Base-by-base conservation (phyloP, 2,329 filamentous ascomycete species). In the Diplodia intermedia region DNA sequence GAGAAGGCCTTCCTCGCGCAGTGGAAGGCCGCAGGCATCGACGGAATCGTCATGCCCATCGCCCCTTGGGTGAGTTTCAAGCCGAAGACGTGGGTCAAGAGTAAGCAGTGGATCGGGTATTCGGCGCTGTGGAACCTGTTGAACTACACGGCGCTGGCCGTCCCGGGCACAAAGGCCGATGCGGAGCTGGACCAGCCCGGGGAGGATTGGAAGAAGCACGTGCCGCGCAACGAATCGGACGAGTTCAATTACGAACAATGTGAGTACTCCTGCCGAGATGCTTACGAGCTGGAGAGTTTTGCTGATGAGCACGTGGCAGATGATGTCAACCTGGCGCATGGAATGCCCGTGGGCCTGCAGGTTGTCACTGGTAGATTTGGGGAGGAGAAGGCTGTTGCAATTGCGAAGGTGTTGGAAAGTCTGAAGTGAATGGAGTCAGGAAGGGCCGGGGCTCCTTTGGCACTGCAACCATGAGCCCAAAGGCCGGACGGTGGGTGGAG, bases 101-200 rank as follows among this genome's bases (percentile, higher is more conserved):
- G 68, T 18, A 73, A 72, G 33, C 70, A 70, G 53, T 76, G 74
- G 73, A 71, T 75, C 1, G 72, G 74, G 2, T 77, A 77, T 56
- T 76, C 75, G 9, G 75, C 75, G 31, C 50, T 76, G 18, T 77
- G 72, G 73, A 77, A 77, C 56, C 68, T 76, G 47, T 63, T 77
- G 12, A 71, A 70, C 53, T 71, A 70, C 33, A 33, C 70, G 4
- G 65, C 69, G 11, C 54, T 70, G 31, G 53, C 63, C 15, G 29
- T 71, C 1, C 70, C 70, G 4, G 67, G 54, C 23, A 52, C 50
- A 9, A 57, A 18, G 2, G 70, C 56, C 11, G 68, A 68, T 62
- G 29, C 57, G 1, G 23, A 15, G 23, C 26, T 69, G 18, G 70
- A 71, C 43, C 49, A 52, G 43, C 54, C 49, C 7, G 62, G 50